Conservation (phyloP, 2,329 filamentous ascomycete species). For the Aspergillus fischeri region DNA sequence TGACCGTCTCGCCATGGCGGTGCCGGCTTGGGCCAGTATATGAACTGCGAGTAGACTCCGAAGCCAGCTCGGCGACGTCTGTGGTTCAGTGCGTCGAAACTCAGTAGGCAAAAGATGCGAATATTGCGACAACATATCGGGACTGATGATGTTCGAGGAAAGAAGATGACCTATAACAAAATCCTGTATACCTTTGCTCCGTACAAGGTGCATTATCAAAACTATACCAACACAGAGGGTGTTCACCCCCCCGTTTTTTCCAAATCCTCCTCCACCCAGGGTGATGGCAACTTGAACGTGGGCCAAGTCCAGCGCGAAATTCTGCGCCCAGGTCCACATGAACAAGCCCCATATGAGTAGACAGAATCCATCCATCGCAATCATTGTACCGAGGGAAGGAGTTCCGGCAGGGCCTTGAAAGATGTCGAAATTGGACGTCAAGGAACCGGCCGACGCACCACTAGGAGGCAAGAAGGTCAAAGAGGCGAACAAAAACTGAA, state of each 20-base stretch:
- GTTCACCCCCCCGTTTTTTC: conserved; percentile 45
- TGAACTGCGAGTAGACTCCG: conserved; percentile 47
- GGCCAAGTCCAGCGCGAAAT: conserved; percentile 81
- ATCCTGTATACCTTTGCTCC: conserved; percentile 46
- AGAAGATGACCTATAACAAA: conserved; percentile 46
- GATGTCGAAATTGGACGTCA: conserved; percentile 81
- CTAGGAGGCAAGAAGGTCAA: conserved; percentile 87
- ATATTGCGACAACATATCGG: conserved; percentile 41
- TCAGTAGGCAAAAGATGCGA: conserved; percentile 42
- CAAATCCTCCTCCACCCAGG: conserved; percentile 68
- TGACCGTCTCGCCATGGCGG: conserved; percentile 44
- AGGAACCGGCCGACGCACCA: conserved; percentile 68
- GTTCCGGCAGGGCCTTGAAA: conserved; percentile 84
- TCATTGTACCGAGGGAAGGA: conserved; percentile 77
- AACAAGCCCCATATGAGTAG: conserved; percentile 77
- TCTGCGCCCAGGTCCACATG: conserved; percentile 81
- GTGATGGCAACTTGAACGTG: conserved; percentile 92
- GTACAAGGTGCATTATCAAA: conserved; percentile 43
- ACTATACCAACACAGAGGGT: conserved; percentile 44
- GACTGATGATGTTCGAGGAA: conserved; percentile 42
- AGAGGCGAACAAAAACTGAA: conserved; percentile 88
- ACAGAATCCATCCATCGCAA: conserved; percentile 78
- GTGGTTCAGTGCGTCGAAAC: conserved; percentile 39
- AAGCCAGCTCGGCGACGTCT: conserved; percentile 43
- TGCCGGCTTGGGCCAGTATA: conserved; percentile 46